phyloP scores from a whole-genome alignment of 2,329 filamentous ascomycete species.

The Huntiella omanensis region DNA sequence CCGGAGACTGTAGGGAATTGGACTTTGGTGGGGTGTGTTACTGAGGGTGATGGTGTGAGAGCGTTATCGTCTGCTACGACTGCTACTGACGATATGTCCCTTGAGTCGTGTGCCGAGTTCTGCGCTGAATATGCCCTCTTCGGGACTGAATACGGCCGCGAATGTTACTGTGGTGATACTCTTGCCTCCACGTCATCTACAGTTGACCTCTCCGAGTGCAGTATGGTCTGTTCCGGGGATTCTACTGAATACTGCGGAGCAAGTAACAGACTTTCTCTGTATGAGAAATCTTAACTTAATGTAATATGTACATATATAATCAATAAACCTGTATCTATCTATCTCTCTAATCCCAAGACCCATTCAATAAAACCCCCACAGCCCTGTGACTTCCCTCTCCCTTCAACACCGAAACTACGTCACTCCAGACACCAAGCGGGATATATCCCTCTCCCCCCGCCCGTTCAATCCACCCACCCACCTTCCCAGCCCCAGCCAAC shows the following conservation, averaged over 20 bases:
- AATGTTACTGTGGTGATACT: slow-evolving; percentile 21
- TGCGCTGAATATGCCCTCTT: slow-evolving; percentile 19
- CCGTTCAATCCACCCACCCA: too few relatives aligned
- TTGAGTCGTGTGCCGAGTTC: slow-evolving; percentile 17
- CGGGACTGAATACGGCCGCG: slow-evolving; percentile 21
- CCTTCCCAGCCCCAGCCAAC: slow-evolving; percentile 35
- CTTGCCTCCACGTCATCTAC: slow-evolving; percentile 16
- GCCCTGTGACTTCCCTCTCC: too few relatives aligned
- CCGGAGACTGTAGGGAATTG: slow-evolving; percentile 18
- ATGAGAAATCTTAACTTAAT: slow-evolving; percentile 9
- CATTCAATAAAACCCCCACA: too few relatives aligned
- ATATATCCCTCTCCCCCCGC: too few relatives aligned
- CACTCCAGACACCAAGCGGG: too few relatives aligned
- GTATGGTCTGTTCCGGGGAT: slow-evolving; percentile 23
- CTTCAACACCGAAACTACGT: too few relatives aligned
- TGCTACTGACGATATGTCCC: slow-evolving; percentile 18
- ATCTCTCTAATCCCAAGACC: too few relatives aligned
- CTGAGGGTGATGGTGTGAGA: slow-evolving; percentile 19
- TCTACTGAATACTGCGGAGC: slow-evolving; percentile 22
- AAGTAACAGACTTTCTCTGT: slow-evolving; percentile 21
- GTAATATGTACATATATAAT: too few relatives aligned
- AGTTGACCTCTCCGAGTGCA: slow-evolving; percentile 19
- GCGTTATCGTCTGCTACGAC: slow-evolving; percentile 16
- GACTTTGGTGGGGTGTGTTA: slow-evolving; percentile 20
- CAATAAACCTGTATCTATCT: too few relatives aligned